These are phyloP conservation scores for Elsinoe perseae DNA, from an alignment of 2,329 filamentous ascomycete species.

Conservation along the genomic window DNA sequence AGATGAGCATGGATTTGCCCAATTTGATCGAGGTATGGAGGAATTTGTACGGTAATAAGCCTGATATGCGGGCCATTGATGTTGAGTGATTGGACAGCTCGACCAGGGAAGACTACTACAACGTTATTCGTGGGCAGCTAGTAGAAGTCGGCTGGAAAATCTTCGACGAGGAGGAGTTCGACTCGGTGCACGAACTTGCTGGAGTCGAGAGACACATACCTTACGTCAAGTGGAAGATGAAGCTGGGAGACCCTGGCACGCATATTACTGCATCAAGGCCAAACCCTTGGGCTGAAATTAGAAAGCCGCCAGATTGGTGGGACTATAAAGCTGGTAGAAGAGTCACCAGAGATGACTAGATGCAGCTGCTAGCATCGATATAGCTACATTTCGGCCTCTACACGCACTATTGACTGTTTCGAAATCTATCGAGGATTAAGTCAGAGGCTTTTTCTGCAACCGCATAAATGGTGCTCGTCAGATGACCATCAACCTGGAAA, in stretches of 20 bases:
- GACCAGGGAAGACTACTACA: neutral
- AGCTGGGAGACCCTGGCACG: neutral
- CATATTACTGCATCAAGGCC: neutral
- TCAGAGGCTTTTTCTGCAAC: constrained; percentile 32
- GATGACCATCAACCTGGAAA: constrained; percentile 31
- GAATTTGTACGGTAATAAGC: neutral
- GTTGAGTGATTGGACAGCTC: neutral
- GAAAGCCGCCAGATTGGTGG: no score
- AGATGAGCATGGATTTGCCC: neutral
- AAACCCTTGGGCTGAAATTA: neutral
- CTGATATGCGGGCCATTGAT: neutral
- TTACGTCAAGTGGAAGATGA: neutral
- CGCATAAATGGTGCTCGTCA: constrained; percentile 32
- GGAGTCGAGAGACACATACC: neutral
- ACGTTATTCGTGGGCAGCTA: neutral
- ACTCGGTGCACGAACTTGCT: no score
- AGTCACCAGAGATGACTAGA: no score
- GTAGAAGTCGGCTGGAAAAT: neutral
- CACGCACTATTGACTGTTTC: no score
- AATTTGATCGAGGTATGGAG: neutral
- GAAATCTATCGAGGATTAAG: constrained; percentile 22
- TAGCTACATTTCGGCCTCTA: no score
- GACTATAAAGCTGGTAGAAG: no score
- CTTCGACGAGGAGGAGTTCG: neutral
- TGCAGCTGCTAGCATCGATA: no score